These are phyloP conservation scores for Starmera pachycereana DNA, from an alignment of 805 yeast species.

Conservation along the genomic window DNA sequence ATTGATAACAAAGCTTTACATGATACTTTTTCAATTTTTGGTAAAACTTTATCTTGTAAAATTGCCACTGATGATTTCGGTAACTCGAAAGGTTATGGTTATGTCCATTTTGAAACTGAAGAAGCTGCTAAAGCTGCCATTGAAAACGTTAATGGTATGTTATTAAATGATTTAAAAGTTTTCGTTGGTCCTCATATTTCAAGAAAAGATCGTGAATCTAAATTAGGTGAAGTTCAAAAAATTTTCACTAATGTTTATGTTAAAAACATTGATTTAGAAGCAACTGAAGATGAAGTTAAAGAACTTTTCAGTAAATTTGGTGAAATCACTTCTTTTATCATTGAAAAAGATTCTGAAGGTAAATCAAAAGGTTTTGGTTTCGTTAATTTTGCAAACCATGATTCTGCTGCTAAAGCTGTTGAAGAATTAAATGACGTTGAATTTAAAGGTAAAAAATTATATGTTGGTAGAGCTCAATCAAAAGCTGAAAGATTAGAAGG, in stretches of 20 bases:
- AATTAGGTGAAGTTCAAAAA: conserved; percentile 81
- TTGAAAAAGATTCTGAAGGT: conserved; percentile 76
- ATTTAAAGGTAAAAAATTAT: conserved; percentile 73
- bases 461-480: conserved; percentile 99
- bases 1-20: conserved; percentile 98
- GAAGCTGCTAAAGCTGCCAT: conserved; percentile 93
- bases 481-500: conserved; percentile 95
- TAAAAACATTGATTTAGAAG: conserved; percentile 74
- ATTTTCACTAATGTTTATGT: conserved; percentile 94
- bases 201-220: conserved; percentile 88
- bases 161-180: conserved; percentile 90
- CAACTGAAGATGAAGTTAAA: conserved; percentile 59
- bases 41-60: conserved; percentile 92
- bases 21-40: conserved; percentile 96
- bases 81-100: conserved; percentile 90
- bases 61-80: conserved; percentile 93
- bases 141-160: conserved; percentile 97
- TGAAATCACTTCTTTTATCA: conserved; percentile 68
- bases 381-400: conserved; percentile 83
- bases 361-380: conserved; percentile 95
- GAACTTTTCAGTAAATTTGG: conserved; percentile 69
- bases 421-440: conserved; percentile 86
- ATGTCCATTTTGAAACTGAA: conserved; percentile 89
- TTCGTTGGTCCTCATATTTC: conserved; percentile 91
- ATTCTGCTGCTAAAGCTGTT: conserved; percentile 82